phyloP scores from a whole-genome alignment of 2,329 filamentous ascomycete genomes.

The Ophiostoma novo-ulmi region DNA sequence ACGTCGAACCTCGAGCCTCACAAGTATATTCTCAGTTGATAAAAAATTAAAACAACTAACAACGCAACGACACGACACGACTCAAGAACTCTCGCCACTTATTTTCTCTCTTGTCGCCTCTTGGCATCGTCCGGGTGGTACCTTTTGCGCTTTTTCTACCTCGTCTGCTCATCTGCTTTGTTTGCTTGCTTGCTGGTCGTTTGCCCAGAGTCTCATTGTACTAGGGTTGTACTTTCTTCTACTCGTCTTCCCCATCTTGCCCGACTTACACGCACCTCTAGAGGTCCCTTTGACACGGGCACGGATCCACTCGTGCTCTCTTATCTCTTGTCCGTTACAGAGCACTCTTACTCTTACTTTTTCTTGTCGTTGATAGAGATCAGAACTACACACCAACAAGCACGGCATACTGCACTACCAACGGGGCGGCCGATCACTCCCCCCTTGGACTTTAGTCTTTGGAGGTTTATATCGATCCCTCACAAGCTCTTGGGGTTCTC shows the following conservation, averaged over 20 bases:
- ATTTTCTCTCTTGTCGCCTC: neutral
- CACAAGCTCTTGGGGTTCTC: neutral
- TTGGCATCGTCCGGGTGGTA: neutral
- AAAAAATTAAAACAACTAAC: neutral
- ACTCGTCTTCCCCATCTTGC: slow-evolving; percentile 8
- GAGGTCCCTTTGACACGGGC: slow-evolving; percentile 1
- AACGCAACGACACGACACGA: neutral
- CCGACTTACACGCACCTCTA: neutral
- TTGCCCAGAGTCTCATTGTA: neutral
- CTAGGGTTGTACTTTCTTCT: neutral
- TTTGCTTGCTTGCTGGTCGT: neutral
- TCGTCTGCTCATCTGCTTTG: neutral
- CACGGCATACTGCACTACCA: neutral
- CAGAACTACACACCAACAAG: neutral
- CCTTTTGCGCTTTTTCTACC: neutral
- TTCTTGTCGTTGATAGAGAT: neutral
- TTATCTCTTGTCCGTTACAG: slow-evolving; percentile 16
- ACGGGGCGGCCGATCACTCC: neutral
- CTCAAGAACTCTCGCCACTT: neutral
- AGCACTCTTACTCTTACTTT: slow-evolving; percentile 8
- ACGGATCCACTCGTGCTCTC: neutral
- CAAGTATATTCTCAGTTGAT: too few relatives aligned
- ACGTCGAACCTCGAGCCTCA: too few relatives aligned
- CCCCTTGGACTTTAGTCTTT: neutral
- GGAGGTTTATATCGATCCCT: neutral